phyloP scores from a whole-genome alignment of 805 yeast genomes.

The Clavispora phyllophila region DNA sequence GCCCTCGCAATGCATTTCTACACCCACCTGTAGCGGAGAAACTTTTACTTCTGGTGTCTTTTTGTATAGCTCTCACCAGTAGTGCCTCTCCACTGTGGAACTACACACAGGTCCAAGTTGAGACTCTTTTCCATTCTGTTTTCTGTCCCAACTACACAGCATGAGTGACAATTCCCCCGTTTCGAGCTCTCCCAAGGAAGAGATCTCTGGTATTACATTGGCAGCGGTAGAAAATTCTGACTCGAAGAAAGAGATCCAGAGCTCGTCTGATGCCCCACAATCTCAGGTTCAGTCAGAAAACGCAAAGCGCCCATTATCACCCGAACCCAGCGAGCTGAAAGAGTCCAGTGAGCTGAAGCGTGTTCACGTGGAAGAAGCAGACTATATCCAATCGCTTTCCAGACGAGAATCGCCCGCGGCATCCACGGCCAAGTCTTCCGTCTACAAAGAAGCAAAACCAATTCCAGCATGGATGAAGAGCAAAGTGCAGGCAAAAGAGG shows the following conservation, averaged over 20 bases:
- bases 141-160: background rate
- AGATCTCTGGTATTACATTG: background rate
- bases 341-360: background rate
- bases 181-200: background rate
- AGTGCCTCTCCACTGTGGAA: too few relatives aligned
- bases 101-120: background rate
- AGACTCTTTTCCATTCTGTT: background rate
- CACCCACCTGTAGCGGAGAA: too few relatives aligned
- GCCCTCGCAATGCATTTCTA: too few relatives aligned
- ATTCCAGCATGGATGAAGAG: conserved; percentile 39
- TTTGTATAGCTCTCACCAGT: too few relatives aligned
- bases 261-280: background rate
- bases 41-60: too few relatives aligned
- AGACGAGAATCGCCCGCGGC: conserved; percentile 4
- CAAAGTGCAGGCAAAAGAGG: conserved; percentile 15
- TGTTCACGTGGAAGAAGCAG: conserved; percentile 6
- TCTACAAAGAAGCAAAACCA: conserved; percentile 22
- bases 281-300: background rate
- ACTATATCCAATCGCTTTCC: conserved; percentile 12
- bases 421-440: conserved; percentile 14
- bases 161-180: background rate
- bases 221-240: background rate
- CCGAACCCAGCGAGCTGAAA: background rate
- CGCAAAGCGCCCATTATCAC: background rate
- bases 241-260: background rate